Evolutionary conservation across 352 stramenopile species (phyloP), one percentile per base, ranked within the genome.

Genomic region (Phytophthora pisi): DNA sequence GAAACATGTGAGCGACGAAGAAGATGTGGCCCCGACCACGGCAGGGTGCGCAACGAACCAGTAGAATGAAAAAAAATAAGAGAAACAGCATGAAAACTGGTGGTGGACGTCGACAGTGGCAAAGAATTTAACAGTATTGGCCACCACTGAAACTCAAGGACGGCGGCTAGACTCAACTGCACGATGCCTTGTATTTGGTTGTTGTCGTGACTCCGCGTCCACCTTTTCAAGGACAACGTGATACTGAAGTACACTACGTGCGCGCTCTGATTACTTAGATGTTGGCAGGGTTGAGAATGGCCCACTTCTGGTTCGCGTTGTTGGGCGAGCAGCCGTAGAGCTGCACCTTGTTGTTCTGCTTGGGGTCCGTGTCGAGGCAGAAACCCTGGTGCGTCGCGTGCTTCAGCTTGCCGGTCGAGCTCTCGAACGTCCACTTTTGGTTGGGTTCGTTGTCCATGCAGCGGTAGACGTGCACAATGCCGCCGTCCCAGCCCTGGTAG

Each of bases 401-500:
- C 34, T 70, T 73, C 0, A 93, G 57, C 56, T 78, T 67, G 1
- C 76, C 74, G 1, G 85, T 88, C 1, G 61, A 26, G 24, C 73
- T 66, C 18, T 93, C 79, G 55, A 78, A 89, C 42, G 52, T 72
- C 82, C 82, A 93, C 59, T 88, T 87, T 64, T 93, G 85, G 71
- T 92, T 90, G 18, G 9, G 18, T 53, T 90, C 79, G 23, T 64
- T 65, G 23, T 84, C 72, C 13, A 87, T 66, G 57, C 84, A 92
- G 20, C 63, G 63, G 60, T 79, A 90, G 36, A 87, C 69, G 51
- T 85, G 82, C 18, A 91, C 84, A 18, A 66, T 77, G 16, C 77
- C 82, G 9, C 77, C 78, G 61, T 88, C 64, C 67, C 62, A 76
- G 1, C 18, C 30, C 51, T 92, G 64, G 61, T 85, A 88, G 8